phyloP scores from a whole-genome alignment of 768 basidiomycete genomes.

The Tricholoma sp. region DNA sequence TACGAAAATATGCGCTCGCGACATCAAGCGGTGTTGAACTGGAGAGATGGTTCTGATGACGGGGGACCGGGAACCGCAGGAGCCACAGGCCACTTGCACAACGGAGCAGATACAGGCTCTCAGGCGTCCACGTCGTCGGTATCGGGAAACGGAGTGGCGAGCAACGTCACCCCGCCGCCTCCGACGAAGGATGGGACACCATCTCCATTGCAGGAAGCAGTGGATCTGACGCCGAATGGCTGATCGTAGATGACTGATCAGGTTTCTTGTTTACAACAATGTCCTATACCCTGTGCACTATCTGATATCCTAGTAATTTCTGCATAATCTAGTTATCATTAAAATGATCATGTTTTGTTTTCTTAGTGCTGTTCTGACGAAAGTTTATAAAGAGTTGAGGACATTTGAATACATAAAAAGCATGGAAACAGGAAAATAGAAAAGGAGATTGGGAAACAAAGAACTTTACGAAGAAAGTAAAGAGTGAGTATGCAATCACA shows the following conservation, averaged over 20 bases:
- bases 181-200: slow-evolving; percentile 68
- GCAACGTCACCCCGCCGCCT: slow-evolving; percentile 38
- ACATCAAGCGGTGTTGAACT: slow-evolving; percentile 56
- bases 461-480: slow-evolving; percentile 16
- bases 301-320: slow-evolving; percentile 3
- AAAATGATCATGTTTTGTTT: background rate
- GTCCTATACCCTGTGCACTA: slow-evolving; percentile 29
- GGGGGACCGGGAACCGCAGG: background rate
- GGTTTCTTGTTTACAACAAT: slow-evolving; percentile 5
- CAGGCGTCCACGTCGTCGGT: slow-evolving; percentile 26
- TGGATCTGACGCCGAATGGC: slow-evolving; percentile 91
- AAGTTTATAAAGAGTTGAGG: slow-evolving; percentile 5
- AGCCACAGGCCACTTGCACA: slow-evolving; percentile 11
- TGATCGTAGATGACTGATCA: slow-evolving; percentile 53
- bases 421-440: slow-evolving; percentile 11
- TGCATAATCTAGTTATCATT: background rate
- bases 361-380: background rate
- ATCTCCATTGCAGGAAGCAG: slow-evolving; percentile 62
- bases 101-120: slow-evolving; percentile 26
- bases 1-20: slow-evolving; percentile 83
- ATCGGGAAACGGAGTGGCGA: slow-evolving; percentile 71
- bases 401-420: slow-evolving; percentile 21
- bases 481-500: slow-evolving; percentile 10
- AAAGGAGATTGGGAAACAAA: slow-evolving; percentile 13
- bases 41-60: slow-evolving; percentile 40